phyloP scores from a whole-genome alignment of 768 basidiomycete genomes.

The Lanmaoa rubissima region DNA sequence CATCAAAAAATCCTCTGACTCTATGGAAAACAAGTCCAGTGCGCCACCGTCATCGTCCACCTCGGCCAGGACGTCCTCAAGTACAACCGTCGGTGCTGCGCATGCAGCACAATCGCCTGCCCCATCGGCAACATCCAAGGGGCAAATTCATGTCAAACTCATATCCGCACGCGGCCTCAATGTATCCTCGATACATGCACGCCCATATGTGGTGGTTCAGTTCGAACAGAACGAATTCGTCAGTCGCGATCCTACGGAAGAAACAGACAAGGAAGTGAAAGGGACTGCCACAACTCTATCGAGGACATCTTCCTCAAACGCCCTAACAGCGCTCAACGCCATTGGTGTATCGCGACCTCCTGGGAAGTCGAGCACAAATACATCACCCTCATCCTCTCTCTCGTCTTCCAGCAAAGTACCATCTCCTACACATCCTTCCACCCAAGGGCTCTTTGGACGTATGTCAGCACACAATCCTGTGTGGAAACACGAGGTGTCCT shows the following conservation, averaged over 20 bases:
- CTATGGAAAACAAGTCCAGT: slow-evolving; percentile 37
- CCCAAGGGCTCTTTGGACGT: slow-evolving; percentile 57
- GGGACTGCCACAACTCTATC: slow-evolving; percentile 64
- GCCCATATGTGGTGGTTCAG: slow-evolving; percentile 94
- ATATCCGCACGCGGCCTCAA: slow-evolving; percentile 86
- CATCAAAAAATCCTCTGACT: slow-evolving; percentile 41
- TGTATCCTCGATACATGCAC: slow-evolving; percentile 59
- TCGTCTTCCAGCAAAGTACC: slow-evolving; percentile 39
- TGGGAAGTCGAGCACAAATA: slow-evolving; percentile 41
- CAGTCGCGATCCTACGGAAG: slow-evolving; percentile 82
- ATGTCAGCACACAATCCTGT: slow-evolving; percentile 84
- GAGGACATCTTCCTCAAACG: slow-evolving; percentile 58
- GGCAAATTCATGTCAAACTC: slow-evolving; percentile 94
- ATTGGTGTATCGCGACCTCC: slow-evolving; percentile 50
- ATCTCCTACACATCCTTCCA: slow-evolving; percentile 28
- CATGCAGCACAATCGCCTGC: slow-evolving; percentile 28
- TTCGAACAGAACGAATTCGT: slow-evolving; percentile 99
- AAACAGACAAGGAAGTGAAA: slow-evolving; percentile 85
- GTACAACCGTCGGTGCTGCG: slow-evolving; percentile 14
- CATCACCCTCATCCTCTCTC: slow-evolving; percentile 43
- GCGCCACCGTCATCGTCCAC: slow-evolving; percentile 43
- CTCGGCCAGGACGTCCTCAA: slow-evolving; percentile 35
- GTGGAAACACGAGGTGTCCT: slow-evolving; percentile 99
- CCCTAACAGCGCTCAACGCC: slow-evolving; percentile 64
- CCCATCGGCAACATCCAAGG: slow-evolving; percentile 44